Percentiles rank a stretch among this genome's conserved stretches.
Conservation (phyloP, 345 rosid genomes). For the Bretschneidera sinensis region DNA sequence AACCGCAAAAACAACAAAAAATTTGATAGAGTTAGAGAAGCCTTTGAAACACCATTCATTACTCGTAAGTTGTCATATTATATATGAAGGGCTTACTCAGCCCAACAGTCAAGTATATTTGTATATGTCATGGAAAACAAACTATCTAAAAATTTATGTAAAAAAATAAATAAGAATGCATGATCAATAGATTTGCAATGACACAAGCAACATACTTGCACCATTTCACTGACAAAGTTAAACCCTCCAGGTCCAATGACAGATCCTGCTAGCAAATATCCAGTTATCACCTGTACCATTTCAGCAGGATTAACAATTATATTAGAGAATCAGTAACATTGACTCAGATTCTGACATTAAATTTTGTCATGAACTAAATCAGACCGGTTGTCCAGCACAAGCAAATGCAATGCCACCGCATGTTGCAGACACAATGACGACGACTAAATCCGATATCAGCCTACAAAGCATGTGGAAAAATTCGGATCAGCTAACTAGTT, state of each 20-base stretch:
- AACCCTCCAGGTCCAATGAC: conserved; percentile 92
- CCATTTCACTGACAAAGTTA: conserved; percentile 89
- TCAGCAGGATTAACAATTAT: conserved; percentile 9
- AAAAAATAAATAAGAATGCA: no score
- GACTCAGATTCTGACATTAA: conserved; percentile 2
- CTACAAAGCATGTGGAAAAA: conserved; percentile 41
- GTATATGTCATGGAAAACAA: no score
- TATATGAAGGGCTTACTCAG: background rate
- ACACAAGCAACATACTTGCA: conserved; percentile 64
- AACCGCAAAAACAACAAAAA: no score
- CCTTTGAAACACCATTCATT: no score
- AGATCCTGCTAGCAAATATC: conserved; percentile 91
- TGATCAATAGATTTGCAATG: no score
- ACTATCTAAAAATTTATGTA: no score
- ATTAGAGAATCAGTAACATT: no score
- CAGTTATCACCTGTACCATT: conserved; percentile 71
- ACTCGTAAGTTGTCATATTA: no score
- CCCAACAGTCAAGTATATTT: no score
- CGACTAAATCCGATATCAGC: conserved; percentile 91
- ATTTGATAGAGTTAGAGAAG: no score
- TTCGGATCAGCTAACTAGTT: background rate
- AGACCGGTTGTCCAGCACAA: conserved; percentile 97
- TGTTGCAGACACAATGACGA: conserved; percentile 94
- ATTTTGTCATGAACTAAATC: conserved; percentile 16
- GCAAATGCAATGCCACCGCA: conserved; percentile 99